Conservation (phyloP, 768 basidiomycete genomes). For the Rhodotorula babjevae region DNA sequence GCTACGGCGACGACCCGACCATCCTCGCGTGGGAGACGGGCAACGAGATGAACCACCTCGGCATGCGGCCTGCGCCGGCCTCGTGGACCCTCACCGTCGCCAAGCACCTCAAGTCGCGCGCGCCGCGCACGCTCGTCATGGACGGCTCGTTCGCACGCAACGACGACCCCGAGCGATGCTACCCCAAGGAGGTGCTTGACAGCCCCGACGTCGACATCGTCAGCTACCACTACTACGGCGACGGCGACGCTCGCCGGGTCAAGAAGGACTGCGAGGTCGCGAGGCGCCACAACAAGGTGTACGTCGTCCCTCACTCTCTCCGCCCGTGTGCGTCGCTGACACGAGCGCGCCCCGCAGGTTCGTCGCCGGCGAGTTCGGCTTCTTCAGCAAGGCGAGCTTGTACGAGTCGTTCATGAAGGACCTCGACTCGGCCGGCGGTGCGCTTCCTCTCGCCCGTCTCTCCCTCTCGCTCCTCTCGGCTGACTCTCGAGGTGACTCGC, state of each 20-base stretch:
- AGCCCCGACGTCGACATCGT: conserved; percentile 35
- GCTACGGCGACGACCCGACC: conserved; percentile 41
- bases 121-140: conserved; percentile 41
- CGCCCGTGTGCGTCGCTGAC: not conserved
- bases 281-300: conserved; percentile 39
- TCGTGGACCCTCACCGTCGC: conserved; percentile 40
- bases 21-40: conserved; percentile 44
- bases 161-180: conserved; percentile 37
- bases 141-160: conserved; percentile 41
- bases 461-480: too few relatives aligned
- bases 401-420: conserved; percentile 35
- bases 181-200: conserved; percentile 36
- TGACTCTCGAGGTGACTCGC: not conserved
- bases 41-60: conserved; percentile 40
- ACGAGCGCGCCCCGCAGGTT: conserved; percentile 16
- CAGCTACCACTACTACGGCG: conserved; percentile 21
- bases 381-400: conserved; percentile 31
- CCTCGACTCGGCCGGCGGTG: conserved; percentile 34
- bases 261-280: conserved; percentile 40
- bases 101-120: conserved; percentile 40
- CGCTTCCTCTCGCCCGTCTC: not conserved
- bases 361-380: conserved; percentile 43
- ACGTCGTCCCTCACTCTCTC: not conserved
- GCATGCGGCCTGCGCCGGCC: conserved; percentile 37
- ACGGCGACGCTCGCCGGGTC: conserved; percentile 38